Evolutionary conservation across 164 flowering plant species (phyloP).

Genomic region (Litsea cubeba): DNA sequence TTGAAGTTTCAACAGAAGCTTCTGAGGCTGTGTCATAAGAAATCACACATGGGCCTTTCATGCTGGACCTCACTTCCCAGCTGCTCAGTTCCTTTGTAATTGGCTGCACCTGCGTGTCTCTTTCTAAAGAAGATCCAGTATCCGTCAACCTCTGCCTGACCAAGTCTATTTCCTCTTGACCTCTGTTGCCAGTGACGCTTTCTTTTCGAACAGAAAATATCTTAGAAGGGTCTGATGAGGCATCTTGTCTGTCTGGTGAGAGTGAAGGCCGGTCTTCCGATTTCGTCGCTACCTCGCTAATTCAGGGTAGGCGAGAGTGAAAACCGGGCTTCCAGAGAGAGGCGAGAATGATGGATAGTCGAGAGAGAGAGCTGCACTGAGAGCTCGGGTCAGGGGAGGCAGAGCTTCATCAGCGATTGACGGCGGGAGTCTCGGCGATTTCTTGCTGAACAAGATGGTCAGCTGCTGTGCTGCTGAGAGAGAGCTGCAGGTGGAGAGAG

Average conservation of each 20-base stretch:
- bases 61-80: constrained; percentile 13
- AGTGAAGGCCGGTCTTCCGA: too few species aligned
- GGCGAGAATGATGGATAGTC: too few species aligned
- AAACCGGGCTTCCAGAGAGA: too few species aligned
- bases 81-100: constrained; percentile 9
- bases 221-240: constrained; percentile 8
- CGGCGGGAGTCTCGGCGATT: too few species aligned
- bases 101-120: neutral
- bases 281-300: too few species aligned
- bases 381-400: too few species aligned
- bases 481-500: too few species aligned
- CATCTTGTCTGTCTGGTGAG: constrained; percentile 15
- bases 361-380: too few species aligned
- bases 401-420: too few species aligned
- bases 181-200: constrained; percentile 2
- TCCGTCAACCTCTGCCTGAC: constrained; percentile 5
- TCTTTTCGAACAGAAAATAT: constrained; percentile 10
- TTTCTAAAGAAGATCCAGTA: constrained; percentile 1
- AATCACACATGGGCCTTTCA: constrained; percentile 24
- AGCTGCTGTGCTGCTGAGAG: too few species aligned
- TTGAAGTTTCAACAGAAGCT: constrained; percentile 16
- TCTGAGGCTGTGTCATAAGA: constrained; percentile 15
- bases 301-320: too few species aligned
- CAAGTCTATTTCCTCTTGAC: constrained; percentile 15
- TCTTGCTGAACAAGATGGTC: too few species aligned